Evolutionary conservation across 2,329 filamentous ascomycete genomes (phyloP), one percentile per base, ranked within the genome.

Genomic region (Cercospora janseana): DNA sequence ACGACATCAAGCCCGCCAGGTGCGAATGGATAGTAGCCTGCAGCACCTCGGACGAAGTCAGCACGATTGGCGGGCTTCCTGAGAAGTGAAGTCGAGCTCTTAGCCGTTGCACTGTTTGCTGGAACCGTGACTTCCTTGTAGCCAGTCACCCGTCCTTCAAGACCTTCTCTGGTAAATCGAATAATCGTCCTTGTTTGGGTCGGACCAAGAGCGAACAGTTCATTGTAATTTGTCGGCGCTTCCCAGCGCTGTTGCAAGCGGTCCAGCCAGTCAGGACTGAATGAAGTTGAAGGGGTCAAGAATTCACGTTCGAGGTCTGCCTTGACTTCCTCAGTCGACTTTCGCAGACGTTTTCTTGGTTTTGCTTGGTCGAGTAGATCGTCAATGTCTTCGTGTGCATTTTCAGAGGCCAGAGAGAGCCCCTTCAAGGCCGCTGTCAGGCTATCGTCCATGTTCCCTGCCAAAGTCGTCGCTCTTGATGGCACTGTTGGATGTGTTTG

Each of bases 161-260:
- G 78, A 4, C 93, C 93, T 70, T 95, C 89, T 48, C 93, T 81
- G 35, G 84, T 86, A 69, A 98, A 98, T 23, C 93, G 84, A 21
- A 89, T 95, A 60, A 96, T 85, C n/a, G 91, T 97, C 51, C 93
- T 83, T 12, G 90, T 92, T 71, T 97, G 93, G 0, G 92, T 94
- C 3, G 90, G 88, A 1, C 90, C 89, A 47, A 97, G 79, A 56
- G 85, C 82, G 70, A 95, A 95, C 13, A 97, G 79, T 49, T 89
- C 83, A n/a, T 83, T 80, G 66, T 91, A 87, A 63, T 95, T 86
- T 28, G 83, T 80, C 3, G 88, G 81, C 49, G 83, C 79, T 56
- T 95, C 88, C 93, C 92, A 98, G 67, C 83, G 75, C 77, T 92
- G 88, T 71, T 98, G 93, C 34, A 97, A 72, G 48, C 81, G 80